Evolutionary conservation across 768 basidiomycete genomes (phyloP).

Genomic region (Mycena galericulata): DNA sequence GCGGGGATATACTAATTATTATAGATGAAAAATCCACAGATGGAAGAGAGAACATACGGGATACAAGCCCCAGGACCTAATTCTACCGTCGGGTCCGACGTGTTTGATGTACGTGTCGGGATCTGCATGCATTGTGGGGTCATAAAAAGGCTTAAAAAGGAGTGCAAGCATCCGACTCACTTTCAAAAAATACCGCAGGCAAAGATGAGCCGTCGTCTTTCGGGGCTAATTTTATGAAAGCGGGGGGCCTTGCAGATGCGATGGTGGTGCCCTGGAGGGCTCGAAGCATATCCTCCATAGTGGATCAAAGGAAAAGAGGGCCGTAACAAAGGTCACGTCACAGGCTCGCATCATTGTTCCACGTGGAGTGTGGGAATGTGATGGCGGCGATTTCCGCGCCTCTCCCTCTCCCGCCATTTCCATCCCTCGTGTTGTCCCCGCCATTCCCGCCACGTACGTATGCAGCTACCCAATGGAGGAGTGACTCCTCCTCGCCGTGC

Average conservation of each 20-base stretch:
- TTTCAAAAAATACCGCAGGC: constrained; percentile 35
- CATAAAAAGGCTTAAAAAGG: constrained; percentile 6
- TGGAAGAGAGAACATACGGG: constrained; percentile 28
- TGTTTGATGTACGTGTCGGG: constrained; percentile 28
- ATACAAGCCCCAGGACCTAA: constrained; percentile 42
- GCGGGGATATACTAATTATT: constrained; percentile 25
- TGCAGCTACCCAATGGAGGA: too few species aligned
- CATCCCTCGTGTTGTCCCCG: too few species aligned
- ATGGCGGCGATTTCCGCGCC: too few species aligned
- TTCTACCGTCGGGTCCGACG: constrained; percentile 35
- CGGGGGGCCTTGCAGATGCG: constrained; percentile 14
- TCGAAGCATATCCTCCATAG: constrained; percentile 27
- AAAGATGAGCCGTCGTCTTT: constrained; percentile 35
- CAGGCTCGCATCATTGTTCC: constrained; percentile 12
- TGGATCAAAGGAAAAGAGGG: constrained; percentile 23
- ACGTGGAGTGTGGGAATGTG: too few species aligned
- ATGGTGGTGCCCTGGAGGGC: constrained; percentile 19
- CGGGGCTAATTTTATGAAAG: constrained; percentile 34
- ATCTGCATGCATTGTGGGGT: constrained; percentile 20
- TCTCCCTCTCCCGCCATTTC: too few species aligned
- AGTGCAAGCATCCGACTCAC: constrained; percentile 27
- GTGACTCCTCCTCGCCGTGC: too few species aligned
- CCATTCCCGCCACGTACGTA: too few species aligned
- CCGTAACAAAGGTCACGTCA: constrained; percentile 25
- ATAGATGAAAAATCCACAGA: constrained; percentile 3